Evolutionary conservation across 2,329 filamentous ascomycete species (phyloP).

Genomic region (Fusarium tricinctum): DNA sequence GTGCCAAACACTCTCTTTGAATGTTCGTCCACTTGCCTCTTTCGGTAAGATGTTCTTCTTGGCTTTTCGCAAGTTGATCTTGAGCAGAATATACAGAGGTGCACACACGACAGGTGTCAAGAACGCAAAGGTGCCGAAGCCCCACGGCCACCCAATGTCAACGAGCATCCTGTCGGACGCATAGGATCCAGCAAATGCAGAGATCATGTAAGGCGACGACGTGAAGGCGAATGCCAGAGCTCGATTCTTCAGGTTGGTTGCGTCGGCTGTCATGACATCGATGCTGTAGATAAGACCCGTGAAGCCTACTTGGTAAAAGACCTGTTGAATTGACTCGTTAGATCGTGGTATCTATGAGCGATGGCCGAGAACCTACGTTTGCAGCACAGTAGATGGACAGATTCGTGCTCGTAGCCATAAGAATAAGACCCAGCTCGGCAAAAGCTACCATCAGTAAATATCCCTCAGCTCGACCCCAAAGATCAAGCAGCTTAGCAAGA

Average conservation of each 20-base stretch:
- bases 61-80: conserved; percentile 69
- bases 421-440: conserved; percentile 63
- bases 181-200: conserved; percentile 57
- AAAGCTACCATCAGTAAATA: conserved; percentile 21
- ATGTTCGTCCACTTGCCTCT: conserved; percentile 59
- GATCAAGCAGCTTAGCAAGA: conserved; percentile 21
- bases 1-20: conserved; percentile 62
- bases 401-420: conserved; percentile 70
- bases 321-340: too few relatives aligned
- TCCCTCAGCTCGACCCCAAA: conserved; percentile 26
- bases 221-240: conserved; percentile 55
- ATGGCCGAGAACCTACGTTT: too few relatives aligned
- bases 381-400: conserved; percentile 64
- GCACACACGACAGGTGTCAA: conserved; percentile 66
- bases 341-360: too few relatives aligned
- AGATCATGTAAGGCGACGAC: conserved; percentile 62
- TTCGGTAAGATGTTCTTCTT: conserved; percentile 59
- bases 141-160: conserved; percentile 55
- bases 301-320: conserved; percentile 22
- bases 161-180: conserved; percentile 50
- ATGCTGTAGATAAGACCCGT: conserved; percentile 23
- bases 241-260: conserved; percentile 22
- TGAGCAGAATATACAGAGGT: conserved; percentile 68
- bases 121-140: conserved; percentile 73
- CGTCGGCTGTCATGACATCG: conserved; percentile 24